Evolutionary conservation across 805 yeast species (phyloP), one percentile per base, ranked within the genome.

Genomic region (Candida verbasci): DNA sequence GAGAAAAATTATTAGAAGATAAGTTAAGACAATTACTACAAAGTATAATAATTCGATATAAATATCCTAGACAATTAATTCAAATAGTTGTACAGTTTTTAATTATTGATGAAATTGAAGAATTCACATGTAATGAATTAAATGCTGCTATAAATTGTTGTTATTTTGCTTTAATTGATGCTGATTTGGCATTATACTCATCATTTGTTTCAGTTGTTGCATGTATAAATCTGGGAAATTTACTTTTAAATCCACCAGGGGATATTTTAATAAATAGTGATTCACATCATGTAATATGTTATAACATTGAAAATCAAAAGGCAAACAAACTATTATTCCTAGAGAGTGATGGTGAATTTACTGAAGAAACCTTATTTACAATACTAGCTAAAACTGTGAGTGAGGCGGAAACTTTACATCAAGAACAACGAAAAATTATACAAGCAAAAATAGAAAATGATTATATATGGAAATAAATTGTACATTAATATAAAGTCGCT

Each of bases 1-100:
- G 95, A 46, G 97, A 93, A 50, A 79, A 81, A 41, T 60, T 78
- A 3, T 48, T 93, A 25, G 95, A 85, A 50, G 87, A 82, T 47
- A 76, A 81, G 42, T 49, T 93, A 12, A 69, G 80, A 32, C 60
- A 77, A 4, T 73, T 86, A 1, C 51, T 89, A 21, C 70, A 77
- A 17, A 68, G 82, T 6, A 68, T 79, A 7, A 70, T 93, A 2
- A 62, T 80, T 15, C 67, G 83, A 3, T 69, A 73, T 38, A 62
- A 74, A 42, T 82, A 84, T 53, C 97, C 98, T 0, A 72, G 96
- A 41, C 88, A 86, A 47, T 67, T 63, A 17, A 63, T 67, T 14
- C 71, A 65, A 43, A 53, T 66, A 6, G 70, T 65, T 29, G 67
- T 67, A 10, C 73, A 67, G 43, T 62, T 67, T 38, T 47, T 66